phyloP scores from a whole-genome alignment of 495 filamentous ascomycete genomes.

The Aspergillus asperescens region DNA sequence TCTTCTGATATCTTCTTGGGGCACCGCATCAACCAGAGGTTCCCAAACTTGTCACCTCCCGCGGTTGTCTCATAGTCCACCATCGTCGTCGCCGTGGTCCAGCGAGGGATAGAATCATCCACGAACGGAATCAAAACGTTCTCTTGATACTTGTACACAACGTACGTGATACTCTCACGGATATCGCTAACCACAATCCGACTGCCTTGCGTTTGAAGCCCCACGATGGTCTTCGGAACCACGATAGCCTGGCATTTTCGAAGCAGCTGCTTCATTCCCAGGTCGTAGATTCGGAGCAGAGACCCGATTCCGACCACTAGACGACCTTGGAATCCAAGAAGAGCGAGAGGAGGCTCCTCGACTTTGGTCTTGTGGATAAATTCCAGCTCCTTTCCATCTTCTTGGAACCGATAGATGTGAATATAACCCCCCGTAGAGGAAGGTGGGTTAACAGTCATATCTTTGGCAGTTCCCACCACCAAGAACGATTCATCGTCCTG shows the following conservation, averaged over 20 bases:
- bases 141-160: conserved; percentile 88
- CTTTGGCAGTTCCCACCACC: conserved; percentile 87
- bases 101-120: conserved; percentile 82
- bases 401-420: conserved; percentile 86
- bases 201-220: conserved; percentile 83
- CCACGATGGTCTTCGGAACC: conserved; percentile 75
- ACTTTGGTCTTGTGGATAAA: conserved; percentile 95
- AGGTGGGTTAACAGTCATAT: conserved; percentile 72
- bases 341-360: conserved; percentile 80
- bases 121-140: conserved; percentile 88
- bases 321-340: conserved; percentile 87
- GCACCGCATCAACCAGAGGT: conserved; percentile 86
- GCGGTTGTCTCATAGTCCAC: conserved; percentile 95
- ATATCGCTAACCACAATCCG: conserved; percentile 90
- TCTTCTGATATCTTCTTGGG: conserved; percentile 82
- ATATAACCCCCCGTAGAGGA: conserved; percentile 75
- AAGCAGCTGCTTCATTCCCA: conserved; percentile 84
- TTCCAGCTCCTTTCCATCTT: conserved; percentile 78
- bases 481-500: conserved; percentile 88
- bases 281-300: conserved; percentile 78
- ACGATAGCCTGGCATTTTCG: conserved; percentile 83
- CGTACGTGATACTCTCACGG: conserved; percentile 81
- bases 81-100: conserved; percentile 85
- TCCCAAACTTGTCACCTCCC: conserved; percentile 96
- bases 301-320: conserved; percentile 79